These are phyloP conservation scores for Inonotus hispidus DNA, from an alignment of 1,284 basidiomycete genomes.

Conservation along the genomic window DNA sequence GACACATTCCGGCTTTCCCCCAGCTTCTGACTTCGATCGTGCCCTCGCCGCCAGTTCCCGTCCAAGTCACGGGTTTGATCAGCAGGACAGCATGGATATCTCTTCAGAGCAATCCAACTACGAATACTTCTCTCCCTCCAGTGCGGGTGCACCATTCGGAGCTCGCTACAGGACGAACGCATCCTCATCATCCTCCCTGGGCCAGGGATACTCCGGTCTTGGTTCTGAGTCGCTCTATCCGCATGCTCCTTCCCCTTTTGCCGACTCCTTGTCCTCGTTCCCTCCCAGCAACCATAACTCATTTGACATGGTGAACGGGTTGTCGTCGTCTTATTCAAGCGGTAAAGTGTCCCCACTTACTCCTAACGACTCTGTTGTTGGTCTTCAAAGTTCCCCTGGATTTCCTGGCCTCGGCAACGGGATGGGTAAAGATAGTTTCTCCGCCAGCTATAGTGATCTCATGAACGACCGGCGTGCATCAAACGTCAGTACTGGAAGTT, in stretches of 20 bases:
- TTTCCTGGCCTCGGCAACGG: slow-evolving; percentile 41
- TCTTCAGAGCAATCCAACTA: slow-evolving; percentile 46
- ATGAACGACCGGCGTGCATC: slow-evolving; percentile 56
- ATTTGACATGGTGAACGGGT: slow-evolving; percentile 58
- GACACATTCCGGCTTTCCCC: slow-evolving; percentile 14
- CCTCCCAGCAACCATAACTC: slow-evolving; percentile 39
- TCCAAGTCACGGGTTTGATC: slow-evolving; percentile 33
- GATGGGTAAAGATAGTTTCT: slow-evolving; percentile 49
- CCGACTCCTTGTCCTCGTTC: slow-evolving; percentile 54
- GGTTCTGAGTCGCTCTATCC: slow-evolving; percentile 52
- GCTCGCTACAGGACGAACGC: slow-evolving; percentile 62
- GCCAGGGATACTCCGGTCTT: slow-evolving; percentile 43
- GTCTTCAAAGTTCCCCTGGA: slow-evolving; percentile 47
- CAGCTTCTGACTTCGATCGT: slow-evolving; percentile 27
- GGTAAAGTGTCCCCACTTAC: slow-evolving; percentile 72
- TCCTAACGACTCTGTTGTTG: slow-evolving; percentile 52
- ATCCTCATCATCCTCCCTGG: slow-evolving; percentile 58
- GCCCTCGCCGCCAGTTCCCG: slow-evolving; percentile 29
- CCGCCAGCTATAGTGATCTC: slow-evolving; percentile 25
- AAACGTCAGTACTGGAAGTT: slow-evolving; percentile 35
- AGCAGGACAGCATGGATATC: slow-evolving; percentile 40
- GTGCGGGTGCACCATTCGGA: slow-evolving; percentile 38
- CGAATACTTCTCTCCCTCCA: slow-evolving; percentile 51
- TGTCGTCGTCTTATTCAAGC: slow-evolving; percentile 57
- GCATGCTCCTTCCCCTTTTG: slow-evolving; percentile 47